Evolutionary conservation across 176 grass and related monocot genomes (phyloP), one percentile per base, ranked within the genome.

Genomic region (Paspalum notatum): DNA sequence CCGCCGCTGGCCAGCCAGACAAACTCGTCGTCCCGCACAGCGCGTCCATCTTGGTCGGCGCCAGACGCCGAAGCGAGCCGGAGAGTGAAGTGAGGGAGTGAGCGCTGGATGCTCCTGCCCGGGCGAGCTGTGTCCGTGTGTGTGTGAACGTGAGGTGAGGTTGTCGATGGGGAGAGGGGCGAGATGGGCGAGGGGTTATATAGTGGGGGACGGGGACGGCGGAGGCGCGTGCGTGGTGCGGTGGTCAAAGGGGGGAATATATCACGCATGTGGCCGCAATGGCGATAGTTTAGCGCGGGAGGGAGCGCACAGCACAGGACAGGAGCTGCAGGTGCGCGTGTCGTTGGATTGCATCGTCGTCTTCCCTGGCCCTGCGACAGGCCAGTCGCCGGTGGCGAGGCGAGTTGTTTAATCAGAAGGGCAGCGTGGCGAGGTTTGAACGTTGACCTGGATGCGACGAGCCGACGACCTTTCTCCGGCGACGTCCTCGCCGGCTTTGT

Each of bases 211-310:
- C 39, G 24, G 72, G 13, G 2, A 53, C 17, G 76, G 53, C 25
- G 24, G 5, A 21, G 43, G 43, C 7, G 67, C 62, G 49, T 71
- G 67, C 62, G 49, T 71, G 58, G 80, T 83, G 80, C 58, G 43
- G 8, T 59, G 80, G 86, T 79, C 86, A 88, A 88, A 83, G 10
- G 74, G 74, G 40, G 18, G 80, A 88, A 83, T 73, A 79, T 83
- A 66, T 79, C 49, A 27, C 25, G n/a, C 25, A 82, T 38, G 85
- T 87, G 85, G 66, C 80, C 86, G 86, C 86, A 83, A n/a, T 72
- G 64, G 2, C 58, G 66, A 44, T 72, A 72, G 80, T 78, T 79
- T 73, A 57, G 40, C 67, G 68, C 47, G 22, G 46, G 6, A 5
- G 22, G 46, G 6, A 5, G 24, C 14, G 56, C 40, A 44, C 20